Conservation (phyloP, 306 rosid genomes). For the Alnus glutinosa region DNA sequence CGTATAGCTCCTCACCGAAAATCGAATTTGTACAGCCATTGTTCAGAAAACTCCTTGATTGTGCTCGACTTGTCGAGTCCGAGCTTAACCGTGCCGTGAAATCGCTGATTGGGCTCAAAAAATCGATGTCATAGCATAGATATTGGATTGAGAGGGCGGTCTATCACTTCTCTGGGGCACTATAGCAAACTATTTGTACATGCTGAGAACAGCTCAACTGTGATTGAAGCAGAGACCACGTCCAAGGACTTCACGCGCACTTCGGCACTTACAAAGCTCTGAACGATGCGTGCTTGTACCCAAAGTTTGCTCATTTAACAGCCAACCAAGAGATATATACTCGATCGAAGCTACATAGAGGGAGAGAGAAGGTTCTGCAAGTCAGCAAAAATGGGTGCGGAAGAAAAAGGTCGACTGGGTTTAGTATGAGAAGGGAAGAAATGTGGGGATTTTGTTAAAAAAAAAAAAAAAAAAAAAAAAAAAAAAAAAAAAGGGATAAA, state of each 20-base stretch:
- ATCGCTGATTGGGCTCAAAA: slow-evolving; percentile 48
- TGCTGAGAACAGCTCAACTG: slow-evolving; percentile 23
- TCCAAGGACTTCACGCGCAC: slow-evolving; percentile 64
- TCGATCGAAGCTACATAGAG: slow-evolving; percentile 84
- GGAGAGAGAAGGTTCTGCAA: not conserved
- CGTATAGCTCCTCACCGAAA: no score
- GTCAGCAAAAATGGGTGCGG: no score
- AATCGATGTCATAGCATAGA: slow-evolving; percentile 65
- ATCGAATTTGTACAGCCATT: no score
- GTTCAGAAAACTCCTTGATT: no score
- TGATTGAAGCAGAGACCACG: slow-evolving; percentile 20
- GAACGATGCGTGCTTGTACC: slow-evolving; percentile 90
- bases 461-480: no score
- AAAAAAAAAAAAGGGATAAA: no score
- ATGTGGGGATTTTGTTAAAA: no score
- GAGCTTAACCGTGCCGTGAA: slow-evolving; percentile 37
- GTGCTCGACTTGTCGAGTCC: no score
- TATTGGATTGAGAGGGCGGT: slow-evolving; percentile 71
- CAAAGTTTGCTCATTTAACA: slow-evolving; percentile 88
- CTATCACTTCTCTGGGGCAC: slow-evolving; percentile 66
- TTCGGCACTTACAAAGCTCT: slow-evolving; percentile 58
- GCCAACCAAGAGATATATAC: slow-evolving; percentile 93
- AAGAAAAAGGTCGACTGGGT: no score
- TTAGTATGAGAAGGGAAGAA: no score
- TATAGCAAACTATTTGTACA: slow-evolving; percentile 34